These are phyloP conservation scores for Pseudogymnoascus destructans DNA, from an alignment of 2,329 filamentous ascomycete species.

Conservation along the genomic window DNA sequence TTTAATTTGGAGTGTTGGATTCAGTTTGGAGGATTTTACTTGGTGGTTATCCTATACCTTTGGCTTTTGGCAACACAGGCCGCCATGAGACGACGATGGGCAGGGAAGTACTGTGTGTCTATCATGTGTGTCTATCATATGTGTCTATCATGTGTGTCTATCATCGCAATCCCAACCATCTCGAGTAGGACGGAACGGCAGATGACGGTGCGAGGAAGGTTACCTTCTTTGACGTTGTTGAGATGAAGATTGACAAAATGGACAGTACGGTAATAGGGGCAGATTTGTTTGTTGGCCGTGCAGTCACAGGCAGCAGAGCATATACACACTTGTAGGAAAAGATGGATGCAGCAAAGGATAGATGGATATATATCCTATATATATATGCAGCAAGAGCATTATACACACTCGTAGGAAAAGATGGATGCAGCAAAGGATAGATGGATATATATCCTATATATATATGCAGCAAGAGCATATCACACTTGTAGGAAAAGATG, in stretches of 20 bases:
- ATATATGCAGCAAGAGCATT: neutral
- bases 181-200: neutral
- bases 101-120: neutral
- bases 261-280: neutral
- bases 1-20: neutral
- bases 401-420: no score
- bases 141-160: constrained; percentile 6
- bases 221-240: neutral
- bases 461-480: neutral
- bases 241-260: neutral
- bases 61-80: neutral
- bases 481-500: no score
- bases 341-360: no score
- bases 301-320: neutral
- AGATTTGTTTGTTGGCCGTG: neutral
- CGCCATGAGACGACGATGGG: neutral
- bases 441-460: neutral
- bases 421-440: no score
- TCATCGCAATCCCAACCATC: neutral
- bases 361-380: neutral
- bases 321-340: no score
- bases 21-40: neutral
- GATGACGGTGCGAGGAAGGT: neutral
- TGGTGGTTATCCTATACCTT: neutral
- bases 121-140: constrained; percentile 6